Percentiles rank a stretch among this genome's conserved stretches.
Conservation (phyloP, 2,329 filamentous ascomycete genomes). For the Ophiostoma quercus region DNA sequence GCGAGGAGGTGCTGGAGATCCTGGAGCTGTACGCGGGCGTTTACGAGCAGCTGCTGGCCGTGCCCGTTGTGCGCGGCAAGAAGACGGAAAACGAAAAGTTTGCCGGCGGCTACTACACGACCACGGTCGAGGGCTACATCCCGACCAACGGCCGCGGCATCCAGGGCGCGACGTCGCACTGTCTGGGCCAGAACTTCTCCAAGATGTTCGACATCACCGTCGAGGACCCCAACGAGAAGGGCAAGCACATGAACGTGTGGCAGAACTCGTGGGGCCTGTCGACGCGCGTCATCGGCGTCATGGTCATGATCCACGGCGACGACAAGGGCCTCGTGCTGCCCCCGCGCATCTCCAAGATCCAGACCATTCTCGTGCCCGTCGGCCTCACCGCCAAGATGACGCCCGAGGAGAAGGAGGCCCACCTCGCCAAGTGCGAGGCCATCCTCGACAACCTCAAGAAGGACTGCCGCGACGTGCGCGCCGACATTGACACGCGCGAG, state of each 20-base stretch:
- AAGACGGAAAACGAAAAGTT: slow-evolving; percentile 99
- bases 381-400: slow-evolving; percentile 85
- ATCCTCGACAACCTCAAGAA: slow-evolving; percentile 65
- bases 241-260: slow-evolving; percentile 81
- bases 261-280: slow-evolving; percentile 99
- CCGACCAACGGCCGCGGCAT: slow-evolving; percentile 93
- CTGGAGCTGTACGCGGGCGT: slow-evolving; percentile 87
- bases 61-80: slow-evolving; percentile 85
- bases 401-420: slow-evolving; percentile 69
- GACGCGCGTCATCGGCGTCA: slow-evolving; percentile 94
- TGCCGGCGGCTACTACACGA: slow-evolving; percentile 92
- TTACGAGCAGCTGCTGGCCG: slow-evolving; percentile 88
- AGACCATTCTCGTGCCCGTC: slow-evolving; percentile 84
- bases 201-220: slow-evolving; percentile 98
- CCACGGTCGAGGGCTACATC: slow-evolving; percentile 95
- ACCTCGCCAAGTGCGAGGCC: slow-evolving; percentile 69
- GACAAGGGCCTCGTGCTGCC: slow-evolving; percentile 92
- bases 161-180: slow-evolving; percentile 92
- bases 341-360: slow-evolving; percentile 79
- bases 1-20: slow-evolving; percentile 84
- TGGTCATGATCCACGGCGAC: slow-evolving; percentile 97
- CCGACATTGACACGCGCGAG: slow-evolving; percentile 78
- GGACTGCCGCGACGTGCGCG: slow-evolving; percentile 59
- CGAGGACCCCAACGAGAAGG: slow-evolving; percentile 80
- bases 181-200: slow-evolving; percentile 93